These are phyloP conservation scores for Ophiosphaerella korrae DNA, from an alignment of 2,329 filamentous ascomycete genomes.

Conservation along the genomic window DNA sequence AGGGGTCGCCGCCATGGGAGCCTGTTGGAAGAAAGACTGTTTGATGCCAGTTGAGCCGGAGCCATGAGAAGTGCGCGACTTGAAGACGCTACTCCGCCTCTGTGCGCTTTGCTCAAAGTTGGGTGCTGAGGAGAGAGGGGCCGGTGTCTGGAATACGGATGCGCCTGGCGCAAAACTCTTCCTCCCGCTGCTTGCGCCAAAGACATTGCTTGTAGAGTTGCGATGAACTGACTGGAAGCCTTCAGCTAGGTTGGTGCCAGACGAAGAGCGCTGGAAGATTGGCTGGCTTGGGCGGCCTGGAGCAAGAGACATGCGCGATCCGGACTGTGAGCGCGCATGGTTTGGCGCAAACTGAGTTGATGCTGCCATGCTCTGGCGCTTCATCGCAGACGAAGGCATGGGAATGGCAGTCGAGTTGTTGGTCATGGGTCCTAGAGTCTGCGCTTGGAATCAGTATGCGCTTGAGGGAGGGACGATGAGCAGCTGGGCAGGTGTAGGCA, in stretches of 20 bases:
- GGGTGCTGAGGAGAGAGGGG: constrained; percentile 50
- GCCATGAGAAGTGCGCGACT: constrained; percentile 64
- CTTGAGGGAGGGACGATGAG: constrained; percentile 5
- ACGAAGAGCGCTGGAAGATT: constrained; percentile 82
- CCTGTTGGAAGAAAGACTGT: constrained; percentile 94
- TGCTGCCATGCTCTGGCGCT: constrained; percentile 74
- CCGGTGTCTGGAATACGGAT: constrained; percentile 53
- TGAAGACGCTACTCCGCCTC: constrained; percentile 74
- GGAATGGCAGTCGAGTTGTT: constrained; percentile 79
- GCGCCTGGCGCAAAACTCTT: constrained; percentile 72
- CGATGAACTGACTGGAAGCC: constrained; percentile 85
- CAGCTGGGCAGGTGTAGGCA: constrained; percentile 19
- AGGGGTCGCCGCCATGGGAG: constrained; percentile 78
- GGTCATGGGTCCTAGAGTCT: constrained; percentile 87
- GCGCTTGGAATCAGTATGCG: constrained; percentile 29
- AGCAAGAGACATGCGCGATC: constrained; percentile 83
- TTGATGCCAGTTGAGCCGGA: constrained; percentile 70
- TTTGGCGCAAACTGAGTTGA: constrained; percentile 63
- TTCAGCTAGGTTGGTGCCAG: constrained; percentile 79
- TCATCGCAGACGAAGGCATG: constrained; percentile 90
- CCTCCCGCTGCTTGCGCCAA: constrained; percentile 62
- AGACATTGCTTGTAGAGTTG: constrained; percentile 74
- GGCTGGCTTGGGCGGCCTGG: constrained; percentile 80
- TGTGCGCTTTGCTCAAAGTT: constrained; percentile 62
- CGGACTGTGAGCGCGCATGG: constrained; percentile 79